Base-by-base conservation (phyloP, 345 rosid genomes). In the Eutrema yunnanense region DNA sequence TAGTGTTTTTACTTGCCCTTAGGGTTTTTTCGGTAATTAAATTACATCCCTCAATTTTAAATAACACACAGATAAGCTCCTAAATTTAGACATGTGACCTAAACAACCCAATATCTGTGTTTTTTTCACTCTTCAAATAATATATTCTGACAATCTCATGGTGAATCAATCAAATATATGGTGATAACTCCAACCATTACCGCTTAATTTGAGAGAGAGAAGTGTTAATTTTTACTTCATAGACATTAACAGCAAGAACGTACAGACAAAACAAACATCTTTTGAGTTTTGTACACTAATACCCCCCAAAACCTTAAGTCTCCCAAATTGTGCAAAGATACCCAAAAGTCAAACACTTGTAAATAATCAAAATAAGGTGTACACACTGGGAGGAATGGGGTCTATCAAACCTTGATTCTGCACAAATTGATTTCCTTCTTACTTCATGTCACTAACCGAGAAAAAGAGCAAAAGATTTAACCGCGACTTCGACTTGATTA, bases 241-340 rank as follows among this genome's bases (percentile, higher is more conserved):
- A 34, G 32, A 64, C 57, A 49, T 27, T 19, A 43, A 54, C 34
- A 47, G 6, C 49, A 29, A 38, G 19, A 11, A 13, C 3, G 52
- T 14, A 73, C 65, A 55, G 13, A 64, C 42, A 57, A 65, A 49
- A 72, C 62, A 72, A 74, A 66, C 67, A 66, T 58, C 30, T 74
- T 49, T 27, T 7, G 60, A 73, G 60, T 58, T 65, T 56, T 65
- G 60, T 56, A 62, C 19, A 30, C 60, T 52, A 66, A 2, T n/a
- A 38, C 34, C 50, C 60, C n/a, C 13, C 41, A 37, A 49, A 48
- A 14, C 65, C 5, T 40, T 8, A 14, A 61, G 27, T 38, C 67
- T 71, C 61, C 68, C 61, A 41, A 47, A 33, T 30, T 30, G 37
- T 71, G 43, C 44, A 51, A 51, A 51, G 14, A 51, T 51, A 40